Evolutionary conservation across 345 rosid species (phyloP).

Genomic region (Zanthoxylum bungeanum): DNA sequence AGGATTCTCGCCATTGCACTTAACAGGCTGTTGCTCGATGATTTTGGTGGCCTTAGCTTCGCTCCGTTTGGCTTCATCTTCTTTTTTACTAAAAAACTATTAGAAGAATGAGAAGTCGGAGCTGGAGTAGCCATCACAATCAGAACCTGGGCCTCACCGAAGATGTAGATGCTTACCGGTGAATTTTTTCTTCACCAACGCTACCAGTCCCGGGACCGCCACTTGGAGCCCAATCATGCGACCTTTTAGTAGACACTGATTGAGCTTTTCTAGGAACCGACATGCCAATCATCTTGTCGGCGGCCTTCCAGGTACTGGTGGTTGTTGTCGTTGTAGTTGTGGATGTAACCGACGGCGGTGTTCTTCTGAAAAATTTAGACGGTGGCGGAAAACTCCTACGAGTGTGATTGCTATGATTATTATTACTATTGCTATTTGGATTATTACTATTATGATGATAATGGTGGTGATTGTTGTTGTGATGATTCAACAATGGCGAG

Average conservation of each 20-base stretch:
- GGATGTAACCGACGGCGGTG: constrained; percentile 38
- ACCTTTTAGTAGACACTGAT: constrained; percentile 94
- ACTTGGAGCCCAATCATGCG: constrained; percentile 80
- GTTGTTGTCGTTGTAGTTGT: constrained; percentile 5
- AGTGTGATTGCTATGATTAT: constrained; percentile 30
- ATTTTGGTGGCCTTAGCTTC: constrained; percentile 75
- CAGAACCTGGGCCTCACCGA: constrained; percentile 64
- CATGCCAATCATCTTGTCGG: constrained; percentile 95
- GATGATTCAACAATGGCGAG: constrained; percentile 54
- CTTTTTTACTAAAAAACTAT: constrained; percentile 69
- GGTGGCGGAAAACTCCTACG: constrained; percentile 68
- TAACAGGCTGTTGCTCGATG: constrained; percentile 57
- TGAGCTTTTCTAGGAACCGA: constrained; percentile 99
- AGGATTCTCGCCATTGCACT: constrained; percentile 75
- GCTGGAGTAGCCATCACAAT: constrained; percentile 59
- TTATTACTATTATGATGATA: constrained; percentile 27
- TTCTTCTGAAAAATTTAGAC: constrained; percentile 54
- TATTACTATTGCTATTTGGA: neutral
- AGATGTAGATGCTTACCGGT: constrained; percentile 75
- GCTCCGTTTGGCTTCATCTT: constrained; percentile 76
- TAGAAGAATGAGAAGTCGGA: constrained; percentile 68
- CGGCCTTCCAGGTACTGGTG: constrained; percentile 57
- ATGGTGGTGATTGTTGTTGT: constrained; percentile 28
- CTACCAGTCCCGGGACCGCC: too few species aligned
- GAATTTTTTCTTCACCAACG: constrained; percentile 58